Conservation (phyloP, 768 basidiomycete genomes). For the Candolleomyces efflorescens region DNA sequence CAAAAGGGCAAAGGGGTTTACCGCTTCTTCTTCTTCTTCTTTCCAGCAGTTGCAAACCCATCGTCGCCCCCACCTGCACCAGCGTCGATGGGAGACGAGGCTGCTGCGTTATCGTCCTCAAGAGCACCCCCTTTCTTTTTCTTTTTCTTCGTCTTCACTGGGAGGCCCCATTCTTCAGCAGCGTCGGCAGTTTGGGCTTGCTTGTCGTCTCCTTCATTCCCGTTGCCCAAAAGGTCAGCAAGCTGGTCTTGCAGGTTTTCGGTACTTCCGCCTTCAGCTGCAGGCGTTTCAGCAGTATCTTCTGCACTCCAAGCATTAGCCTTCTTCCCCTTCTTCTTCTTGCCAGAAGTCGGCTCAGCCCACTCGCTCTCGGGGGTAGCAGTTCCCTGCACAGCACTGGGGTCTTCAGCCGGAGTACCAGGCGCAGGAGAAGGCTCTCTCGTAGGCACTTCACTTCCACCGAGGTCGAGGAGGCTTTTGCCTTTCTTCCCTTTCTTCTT, state of each 20-base stretch:
- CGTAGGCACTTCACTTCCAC: no score
- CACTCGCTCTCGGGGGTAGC: not conserved
- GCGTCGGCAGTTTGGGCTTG: not conserved
- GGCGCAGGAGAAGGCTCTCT: no score
- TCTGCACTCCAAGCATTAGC: not conserved
- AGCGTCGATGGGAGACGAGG: not conserved
- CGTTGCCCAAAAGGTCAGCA: constrained; percentile 1
- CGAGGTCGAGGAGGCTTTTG: no score
- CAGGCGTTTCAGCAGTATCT: not conserved
- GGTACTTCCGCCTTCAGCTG: not conserved
- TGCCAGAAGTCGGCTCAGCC: no score
- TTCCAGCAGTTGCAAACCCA: not conserved
- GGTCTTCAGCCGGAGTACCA: no score
- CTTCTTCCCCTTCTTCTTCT: constrained; percentile 4
- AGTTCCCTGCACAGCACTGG: not conserved
- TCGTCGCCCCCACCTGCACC: not conserved
- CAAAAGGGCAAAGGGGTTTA: not conserved
- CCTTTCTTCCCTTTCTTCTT: constrained; percentile 6
- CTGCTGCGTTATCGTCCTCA: not conserved
- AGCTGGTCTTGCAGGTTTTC: not conserved
- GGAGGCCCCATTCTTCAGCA: constrained; percentile 4
- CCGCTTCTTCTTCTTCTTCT: constrained; percentile 8
- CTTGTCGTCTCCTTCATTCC: not conserved
- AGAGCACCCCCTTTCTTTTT: not conserved
- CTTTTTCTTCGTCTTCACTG: constrained; percentile 5